A percentile compares a stretch with the other conserved stretches of the same genome.
Evolutionary conservation across 1,139 yeast genomes (phyloP).

Genomic region (Nadsonia starkeyi-henricii): DNA sequence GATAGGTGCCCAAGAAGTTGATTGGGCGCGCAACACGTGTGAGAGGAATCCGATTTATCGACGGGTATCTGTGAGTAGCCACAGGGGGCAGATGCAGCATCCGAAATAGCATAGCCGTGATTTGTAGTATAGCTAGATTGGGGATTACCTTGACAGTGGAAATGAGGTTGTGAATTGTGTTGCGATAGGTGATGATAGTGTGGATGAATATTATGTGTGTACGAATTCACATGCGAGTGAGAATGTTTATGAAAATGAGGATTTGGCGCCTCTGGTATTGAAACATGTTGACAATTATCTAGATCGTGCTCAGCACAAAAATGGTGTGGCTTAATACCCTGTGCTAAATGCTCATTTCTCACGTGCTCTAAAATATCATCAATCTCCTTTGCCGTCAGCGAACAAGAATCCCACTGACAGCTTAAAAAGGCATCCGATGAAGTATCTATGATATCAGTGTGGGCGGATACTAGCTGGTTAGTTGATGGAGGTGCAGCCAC

Average conservation of each 20-base stretch:
- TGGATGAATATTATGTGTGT: too few relatives aligned
- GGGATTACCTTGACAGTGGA: too few relatives aligned
- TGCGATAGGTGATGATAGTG: too few relatives aligned
- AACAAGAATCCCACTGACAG: constrained; percentile 30
- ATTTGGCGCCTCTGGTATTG: too few relatives aligned
- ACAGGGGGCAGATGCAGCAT: too few relatives aligned
- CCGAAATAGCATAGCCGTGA: too few relatives aligned
- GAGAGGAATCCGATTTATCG: too few relatives aligned
- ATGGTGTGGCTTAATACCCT: neutral
- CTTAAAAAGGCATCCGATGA: constrained; percentile 7
- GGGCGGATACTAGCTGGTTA: neutral
- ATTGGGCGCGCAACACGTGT: neutral
- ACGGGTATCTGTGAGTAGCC: too few relatives aligned
- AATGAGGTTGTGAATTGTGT: too few relatives aligned
- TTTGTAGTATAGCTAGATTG: too few relatives aligned
- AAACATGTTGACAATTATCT: neutral
- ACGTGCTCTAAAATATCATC: constrained; percentile 25
- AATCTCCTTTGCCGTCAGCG: constrained; percentile 17
- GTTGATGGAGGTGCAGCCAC: neutral
- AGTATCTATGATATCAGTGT: neutral
- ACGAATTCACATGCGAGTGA: too few relatives aligned
- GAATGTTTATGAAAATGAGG: too few relatives aligned
- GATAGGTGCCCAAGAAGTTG: neutral
- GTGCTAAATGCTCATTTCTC: constrained; percentile 18
- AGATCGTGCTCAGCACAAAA: neutral